These are phyloP conservation scores for Tagetes erecta DNA, from an alignment of 129 eudicot species.

Conservation along the genomic window DNA sequence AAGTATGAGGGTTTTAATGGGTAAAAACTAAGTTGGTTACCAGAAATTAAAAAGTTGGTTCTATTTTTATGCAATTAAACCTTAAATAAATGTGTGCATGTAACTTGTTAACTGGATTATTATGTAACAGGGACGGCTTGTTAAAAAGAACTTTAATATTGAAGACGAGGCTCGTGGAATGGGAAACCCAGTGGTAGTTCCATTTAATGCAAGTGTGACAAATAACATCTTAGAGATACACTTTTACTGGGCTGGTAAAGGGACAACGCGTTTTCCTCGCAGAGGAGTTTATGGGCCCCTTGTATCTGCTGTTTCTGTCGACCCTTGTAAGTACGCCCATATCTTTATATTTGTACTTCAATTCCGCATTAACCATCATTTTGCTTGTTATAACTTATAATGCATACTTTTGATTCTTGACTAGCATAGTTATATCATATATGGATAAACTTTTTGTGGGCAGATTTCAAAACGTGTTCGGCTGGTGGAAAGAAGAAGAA, in stretches of 20 bases:
- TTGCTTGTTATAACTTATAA: background rate
- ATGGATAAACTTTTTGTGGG: slow-evolving; percentile 7
- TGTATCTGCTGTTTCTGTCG: slow-evolving; percentile 45
- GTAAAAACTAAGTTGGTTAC: background rate
- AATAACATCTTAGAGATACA: slow-evolving; percentile 40
- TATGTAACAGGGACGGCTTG: slow-evolving; percentile 33
- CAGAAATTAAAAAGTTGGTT: background rate
- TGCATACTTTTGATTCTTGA: background rate
- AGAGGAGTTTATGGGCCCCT: slow-evolving; percentile 51
- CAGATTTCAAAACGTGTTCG: slow-evolving; percentile 53
- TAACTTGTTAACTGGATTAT: slow-evolving; percentile 1
- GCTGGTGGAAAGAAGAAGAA: slow-evolving; percentile 37
- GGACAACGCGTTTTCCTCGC: slow-evolving; percentile 37
- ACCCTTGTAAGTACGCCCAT: slow-evolving; percentile 32
- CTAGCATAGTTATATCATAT: background rate
- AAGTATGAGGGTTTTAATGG: too few relatives aligned
- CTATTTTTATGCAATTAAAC: background rate
- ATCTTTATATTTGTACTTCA: background rate
- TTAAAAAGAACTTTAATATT: slow-evolving; percentile 40
- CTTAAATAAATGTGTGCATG: slow-evolving; percentile 5
- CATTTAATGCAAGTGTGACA: slow-evolving; percentile 26
- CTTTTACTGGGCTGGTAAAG: slow-evolving; percentile 52
- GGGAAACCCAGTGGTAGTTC: slow-evolving; percentile 18
- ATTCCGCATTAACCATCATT: background rate
- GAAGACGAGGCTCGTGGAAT: slow-evolving; percentile 35